phyloP scores from a whole-genome alignment of 2,329 filamentous ascomycete genomes.

The Cladosporium sp. region DNA sequence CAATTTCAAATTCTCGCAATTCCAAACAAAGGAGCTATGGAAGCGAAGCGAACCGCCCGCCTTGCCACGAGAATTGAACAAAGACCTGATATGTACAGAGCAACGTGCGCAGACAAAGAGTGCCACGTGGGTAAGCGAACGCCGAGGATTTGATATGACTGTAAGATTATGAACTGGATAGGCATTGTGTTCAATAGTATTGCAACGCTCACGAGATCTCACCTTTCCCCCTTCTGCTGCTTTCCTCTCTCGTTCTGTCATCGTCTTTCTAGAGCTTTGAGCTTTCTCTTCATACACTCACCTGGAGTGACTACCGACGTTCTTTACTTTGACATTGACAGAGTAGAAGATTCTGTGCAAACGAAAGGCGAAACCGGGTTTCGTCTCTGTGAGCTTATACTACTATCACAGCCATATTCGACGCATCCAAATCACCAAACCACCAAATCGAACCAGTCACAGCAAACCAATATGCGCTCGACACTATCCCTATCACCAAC shows the following conservation, averaged over 20 bases:
- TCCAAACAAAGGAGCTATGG: slow-evolving; percentile 4
- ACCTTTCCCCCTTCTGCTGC: not conserved
- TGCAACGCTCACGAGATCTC: not conserved
- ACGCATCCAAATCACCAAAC: not conserved
- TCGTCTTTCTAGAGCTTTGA: not conserved
- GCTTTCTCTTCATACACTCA: not conserved
- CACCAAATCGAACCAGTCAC: not conserved
- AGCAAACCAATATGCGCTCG: slow-evolving; percentile 31
- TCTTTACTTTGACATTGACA: not conserved
- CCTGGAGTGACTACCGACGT: slow-evolving; percentile 8
- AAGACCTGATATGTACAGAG: not conserved
- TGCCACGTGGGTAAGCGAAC: slow-evolving; percentile 16
- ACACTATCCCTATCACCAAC: slow-evolving; percentile 40
- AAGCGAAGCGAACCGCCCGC: slow-evolving; percentile 7
- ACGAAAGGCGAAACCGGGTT: slow-evolving; percentile 13
- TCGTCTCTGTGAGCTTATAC: not conserved
- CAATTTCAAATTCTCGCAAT: slow-evolving; percentile 5
- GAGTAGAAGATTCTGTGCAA: not conserved
- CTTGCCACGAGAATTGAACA: slow-evolving; percentile 5
- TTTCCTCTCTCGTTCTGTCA: not conserved
- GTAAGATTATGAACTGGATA: slow-evolving; percentile 26
- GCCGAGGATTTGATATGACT: not conserved
- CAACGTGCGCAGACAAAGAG: slow-evolving; percentile 10
- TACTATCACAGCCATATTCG: not conserved
- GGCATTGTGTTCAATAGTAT: slow-evolving; percentile 13